Percentiles rank a stretch among this genome's conserved stretches.
Conservation (phyloP, 306 rosid genomes). For the Bauhinia variegata region DNA sequence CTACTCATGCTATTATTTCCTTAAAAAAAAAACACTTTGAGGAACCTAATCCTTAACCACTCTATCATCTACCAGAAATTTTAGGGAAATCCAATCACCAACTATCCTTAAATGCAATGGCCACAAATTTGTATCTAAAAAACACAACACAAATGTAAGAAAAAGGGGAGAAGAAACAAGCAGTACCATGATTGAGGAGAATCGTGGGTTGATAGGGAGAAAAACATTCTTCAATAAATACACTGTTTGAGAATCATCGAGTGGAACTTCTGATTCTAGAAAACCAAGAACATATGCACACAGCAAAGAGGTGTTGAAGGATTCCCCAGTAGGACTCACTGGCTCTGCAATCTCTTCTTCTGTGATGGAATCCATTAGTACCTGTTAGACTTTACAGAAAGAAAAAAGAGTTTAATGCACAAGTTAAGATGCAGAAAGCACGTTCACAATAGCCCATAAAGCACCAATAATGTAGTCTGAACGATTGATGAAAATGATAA, state of each 20-base stretch:
- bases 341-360: constrained; percentile 49
- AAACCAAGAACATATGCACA: constrained; percentile 49
- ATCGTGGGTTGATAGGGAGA: constrained; percentile 62
- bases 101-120: too few relatives aligned
- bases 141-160: not conserved
- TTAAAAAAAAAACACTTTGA: too few relatives aligned
- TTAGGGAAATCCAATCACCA: too few relatives aligned
- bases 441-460: too few relatives aligned
- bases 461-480: too few relatives aligned
- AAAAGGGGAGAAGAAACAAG: not conserved
- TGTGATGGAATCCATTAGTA: constrained; percentile 3
- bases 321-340: constrained; percentile 63
- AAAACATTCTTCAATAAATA: constrained; percentile 40
- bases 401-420: too few relatives aligned
- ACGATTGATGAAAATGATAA: too few relatives aligned
- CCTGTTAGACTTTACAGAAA: too few relatives aligned
- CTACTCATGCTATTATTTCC: too few relatives aligned
- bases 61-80: too few relatives aligned
- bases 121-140: not conserved
- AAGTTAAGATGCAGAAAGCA: too few relatives aligned
- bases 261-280: constrained; percentile 49
- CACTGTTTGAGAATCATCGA: constrained; percentile 31
- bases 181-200: constrained; percentile 64
- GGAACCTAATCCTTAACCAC: too few relatives aligned
- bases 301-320: constrained; percentile 45